These are phyloP conservation scores for Ascochyta fabae DNA, from an alignment of 2,329 filamentous ascomycete species.

Conservation along the genomic window DNA sequence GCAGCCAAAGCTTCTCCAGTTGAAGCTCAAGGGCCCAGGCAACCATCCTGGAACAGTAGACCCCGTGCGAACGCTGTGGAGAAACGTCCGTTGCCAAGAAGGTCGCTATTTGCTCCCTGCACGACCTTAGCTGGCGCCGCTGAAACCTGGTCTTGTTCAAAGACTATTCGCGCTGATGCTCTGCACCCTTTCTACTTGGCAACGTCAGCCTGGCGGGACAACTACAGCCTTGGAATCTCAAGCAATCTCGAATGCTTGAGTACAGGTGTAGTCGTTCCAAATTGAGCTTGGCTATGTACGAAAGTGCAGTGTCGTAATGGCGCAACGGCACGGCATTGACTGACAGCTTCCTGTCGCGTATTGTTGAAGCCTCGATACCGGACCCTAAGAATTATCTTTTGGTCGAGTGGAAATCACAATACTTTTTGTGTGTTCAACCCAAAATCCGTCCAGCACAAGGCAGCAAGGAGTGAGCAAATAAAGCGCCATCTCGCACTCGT, in stretches of 20 bases:
- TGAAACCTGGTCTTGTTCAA: conserved; percentile 23
- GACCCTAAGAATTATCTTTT: too few species aligned
- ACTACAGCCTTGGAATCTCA: conserved; percentile 23
- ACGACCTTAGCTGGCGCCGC: conserved; percentile 21
- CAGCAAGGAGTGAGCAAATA: neutral
- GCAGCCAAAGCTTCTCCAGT: conserved; percentile 38
- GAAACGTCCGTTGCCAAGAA: conserved; percentile 26
- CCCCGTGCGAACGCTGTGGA: conserved; percentile 34
- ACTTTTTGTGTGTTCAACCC: too few species aligned
- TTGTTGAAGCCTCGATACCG: neutral
- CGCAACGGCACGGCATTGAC: neutral
- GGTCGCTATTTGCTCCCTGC: neutral
- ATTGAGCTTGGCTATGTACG: conserved; percentile 12
- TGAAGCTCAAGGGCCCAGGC: conserved; percentile 39
- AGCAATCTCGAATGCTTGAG: conserved; percentile 14
- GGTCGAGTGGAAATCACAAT: too few species aligned
- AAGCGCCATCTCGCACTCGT: neutral
- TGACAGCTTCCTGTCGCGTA: neutral
- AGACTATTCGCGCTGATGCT: neutral
- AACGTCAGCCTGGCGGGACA: conserved; percentile 11
- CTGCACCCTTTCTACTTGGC: conserved; percentile 10
- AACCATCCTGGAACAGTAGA: conserved; percentile 18
- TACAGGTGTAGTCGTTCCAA: conserved; percentile 18
- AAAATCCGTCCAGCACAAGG: neutral
- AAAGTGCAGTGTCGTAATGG: neutral